Base-by-base conservation (phyloP, 345 rosid genomes). In the Firmiana major region DNA sequence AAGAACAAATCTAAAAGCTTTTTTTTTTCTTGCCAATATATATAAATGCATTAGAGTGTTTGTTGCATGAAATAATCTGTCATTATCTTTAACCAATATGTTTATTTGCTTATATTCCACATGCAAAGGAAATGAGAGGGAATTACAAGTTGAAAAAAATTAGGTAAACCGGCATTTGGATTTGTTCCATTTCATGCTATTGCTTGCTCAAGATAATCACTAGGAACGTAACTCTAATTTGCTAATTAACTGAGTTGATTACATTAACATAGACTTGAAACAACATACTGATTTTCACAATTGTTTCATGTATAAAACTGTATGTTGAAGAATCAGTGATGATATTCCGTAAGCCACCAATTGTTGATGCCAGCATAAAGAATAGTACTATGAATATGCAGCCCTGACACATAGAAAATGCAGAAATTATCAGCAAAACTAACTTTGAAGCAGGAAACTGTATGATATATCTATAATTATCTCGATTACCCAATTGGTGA, bases 281-380 rank as follows among this genome's bases (percentile, higher is more conserved):
- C 84, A 96, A 36, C 84, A 85, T 31, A 31, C 1, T 3, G 34
- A 15, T 13, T 51, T 51, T 51, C n/a, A 51, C 55, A 16, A 1
- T 13, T 51, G n/a, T 16, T 63, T 80, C 73, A 96, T 46, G 93
- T 79, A 71, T 96, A 96, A 86, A 96, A 36, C 84, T 86, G 76
- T 91, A 96, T 8, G 96, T 89, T 45, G 94, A 89, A 72, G 99
- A 85, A 85, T 96, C 98, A 0, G 85, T 57, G 9, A 91, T 74
- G 48, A 96, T 96, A 87, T 92, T 93, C 83, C 98, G 85, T 21
- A 96, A 80, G 36, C 98, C 99, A 45, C 99, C 99, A 42, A 96
- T 85, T 1, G 99, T 93, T 16, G 99, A 96, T 38, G 97, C 98
- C 79, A 88, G 4, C 97, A 96, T 96, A 38, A 95, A 89, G 84